A percentile compares a stretch with the other conserved stretches of the same genome.
Evolutionary conservation across 441 rosid genomes (phyloP).

Genomic region (Cnidoscolus chayamansa): DNA sequence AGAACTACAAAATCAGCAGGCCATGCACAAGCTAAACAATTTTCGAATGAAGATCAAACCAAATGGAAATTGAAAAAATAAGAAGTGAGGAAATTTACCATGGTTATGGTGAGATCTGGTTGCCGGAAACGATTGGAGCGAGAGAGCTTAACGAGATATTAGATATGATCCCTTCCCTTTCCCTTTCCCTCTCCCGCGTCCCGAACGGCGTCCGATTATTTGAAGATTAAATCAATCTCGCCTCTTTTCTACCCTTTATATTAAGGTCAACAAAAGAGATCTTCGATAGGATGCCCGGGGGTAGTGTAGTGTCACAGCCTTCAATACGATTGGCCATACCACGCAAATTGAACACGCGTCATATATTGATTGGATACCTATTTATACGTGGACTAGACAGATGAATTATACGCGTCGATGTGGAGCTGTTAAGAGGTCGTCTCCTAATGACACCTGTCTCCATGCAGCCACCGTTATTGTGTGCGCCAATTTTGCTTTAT

Average conservation of each 20-base stretch:
- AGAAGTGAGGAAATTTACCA: conserved; percentile 29
- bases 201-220: not conserved
- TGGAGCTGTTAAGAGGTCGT: not conserved
- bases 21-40: not conserved
- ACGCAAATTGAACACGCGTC: conserved; percentile 18
- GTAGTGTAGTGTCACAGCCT: conserved; percentile 28
- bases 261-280: not conserved
- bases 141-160: conserved; percentile 18
- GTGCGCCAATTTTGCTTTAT: not conserved
- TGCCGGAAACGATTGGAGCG: conserved; percentile 20
- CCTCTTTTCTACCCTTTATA: not conserved
- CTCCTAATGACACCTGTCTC: not conserved
- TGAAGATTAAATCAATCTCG: not conserved
- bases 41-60: not conserved
- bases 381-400: not conserved
- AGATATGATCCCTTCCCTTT: conserved; percentile 6
- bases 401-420: not conserved
- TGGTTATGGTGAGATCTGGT: conserved; percentile 30
- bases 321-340: conserved; percentile 23
- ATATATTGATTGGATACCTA: not conserved
- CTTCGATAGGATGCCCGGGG: conserved; percentile 1
- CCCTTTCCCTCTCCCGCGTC: conserved; percentile 13
- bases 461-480: not conserved
- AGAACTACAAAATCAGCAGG: no score
- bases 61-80: not conserved